Conservation (phyloP, 139 green algal species). For the Closterium sp. region DNA sequence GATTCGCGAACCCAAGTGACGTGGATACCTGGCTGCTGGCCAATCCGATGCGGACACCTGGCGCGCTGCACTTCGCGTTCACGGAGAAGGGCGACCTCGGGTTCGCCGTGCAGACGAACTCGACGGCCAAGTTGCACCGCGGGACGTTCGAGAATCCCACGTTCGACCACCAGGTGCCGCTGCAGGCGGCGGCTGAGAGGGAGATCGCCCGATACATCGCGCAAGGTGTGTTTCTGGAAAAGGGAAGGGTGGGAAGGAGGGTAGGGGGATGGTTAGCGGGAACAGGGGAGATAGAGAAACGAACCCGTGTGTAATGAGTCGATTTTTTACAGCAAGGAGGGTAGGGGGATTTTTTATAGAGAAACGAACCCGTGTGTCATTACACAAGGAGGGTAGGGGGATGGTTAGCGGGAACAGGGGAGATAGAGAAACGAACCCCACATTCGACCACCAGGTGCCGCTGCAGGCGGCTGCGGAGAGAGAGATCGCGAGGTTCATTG, state of each 20-base stretch:
- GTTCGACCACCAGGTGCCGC: constrained; percentile 74
- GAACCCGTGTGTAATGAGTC: not conserved
- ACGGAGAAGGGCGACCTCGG: not conserved
- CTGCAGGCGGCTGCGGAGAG: constrained; percentile 76
- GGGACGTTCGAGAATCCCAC: constrained; percentile 68
- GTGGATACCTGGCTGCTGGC: constrained; percentile 71
- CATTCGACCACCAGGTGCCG: constrained; percentile 74
- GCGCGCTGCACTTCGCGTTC: constrained; percentile 25
- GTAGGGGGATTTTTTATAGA: too few species aligned
- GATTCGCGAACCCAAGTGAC: constrained; percentile 58
- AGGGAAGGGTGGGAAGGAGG: not conserved
- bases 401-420: too few species aligned
- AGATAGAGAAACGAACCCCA: too few species aligned
- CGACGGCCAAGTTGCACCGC: constrained; percentile 79
- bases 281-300: not conserved
- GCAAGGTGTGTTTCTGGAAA: not conserved
- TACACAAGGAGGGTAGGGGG: too few species aligned
- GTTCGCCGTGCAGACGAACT: constrained; percentile 83
- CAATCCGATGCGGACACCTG: constrained; percentile 52
- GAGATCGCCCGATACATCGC: constrained; percentile 64
- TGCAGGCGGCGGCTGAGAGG: constrained; percentile 75
- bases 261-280: too few species aligned
- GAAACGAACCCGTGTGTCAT: too few species aligned
- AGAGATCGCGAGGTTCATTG: constrained; percentile 63
- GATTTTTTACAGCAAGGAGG: too few species aligned